phyloP scores from a whole-genome alignment of 2,329 filamentous ascomycete genomes.

The Fusarium sp. region DNA sequence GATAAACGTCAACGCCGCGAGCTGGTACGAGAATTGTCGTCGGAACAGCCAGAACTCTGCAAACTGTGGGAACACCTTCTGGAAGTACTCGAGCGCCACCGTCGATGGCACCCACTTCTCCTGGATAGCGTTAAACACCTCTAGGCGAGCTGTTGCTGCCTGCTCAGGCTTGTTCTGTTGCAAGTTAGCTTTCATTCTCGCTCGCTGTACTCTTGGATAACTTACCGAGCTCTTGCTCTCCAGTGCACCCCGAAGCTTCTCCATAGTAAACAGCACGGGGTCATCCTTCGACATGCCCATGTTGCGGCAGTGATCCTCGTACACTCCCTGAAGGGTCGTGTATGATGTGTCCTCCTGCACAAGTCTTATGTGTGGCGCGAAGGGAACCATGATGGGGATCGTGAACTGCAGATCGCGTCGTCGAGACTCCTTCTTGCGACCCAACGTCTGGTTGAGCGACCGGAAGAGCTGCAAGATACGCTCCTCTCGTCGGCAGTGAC shows the following conservation, averaged over 20 bases:
- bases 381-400: slow-evolving; percentile 92
- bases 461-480: slow-evolving; percentile 96
- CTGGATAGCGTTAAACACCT: slow-evolving; percentile 95
- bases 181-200: slow-evolving; percentile 17
- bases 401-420: slow-evolving; percentile 96
- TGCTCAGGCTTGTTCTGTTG: slow-evolving; percentile 76
- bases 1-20: slow-evolving; percentile 96
- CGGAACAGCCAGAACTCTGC: slow-evolving; percentile 99
- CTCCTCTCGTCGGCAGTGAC: slow-evolving; percentile 94
- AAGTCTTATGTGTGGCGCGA: slow-evolving; percentile 93
- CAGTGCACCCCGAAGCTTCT: slow-evolving; percentile 84
- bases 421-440: slow-evolving; percentile 94
- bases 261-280: slow-evolving; percentile 93
- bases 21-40: slow-evolving; percentile 94
- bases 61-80: slow-evolving; percentile 86
- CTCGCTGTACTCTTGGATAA: slow-evolving; percentile 19
- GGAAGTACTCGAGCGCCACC: slow-evolving; percentile 89
- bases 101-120: slow-evolving; percentile 90
- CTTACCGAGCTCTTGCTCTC: slow-evolving; percentile 74
- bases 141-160: slow-evolving; percentile 78
- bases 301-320: slow-evolving; percentile 93
- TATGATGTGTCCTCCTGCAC: slow-evolving; percentile 96
- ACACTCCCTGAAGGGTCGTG: slow-evolving; percentile 93
- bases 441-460: slow-evolving; percentile 92
- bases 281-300: slow-evolving; percentile 93